Conservation (phyloP, 1,284 basidiomycete species). For the Papiliotrema fonsecae region DNA sequence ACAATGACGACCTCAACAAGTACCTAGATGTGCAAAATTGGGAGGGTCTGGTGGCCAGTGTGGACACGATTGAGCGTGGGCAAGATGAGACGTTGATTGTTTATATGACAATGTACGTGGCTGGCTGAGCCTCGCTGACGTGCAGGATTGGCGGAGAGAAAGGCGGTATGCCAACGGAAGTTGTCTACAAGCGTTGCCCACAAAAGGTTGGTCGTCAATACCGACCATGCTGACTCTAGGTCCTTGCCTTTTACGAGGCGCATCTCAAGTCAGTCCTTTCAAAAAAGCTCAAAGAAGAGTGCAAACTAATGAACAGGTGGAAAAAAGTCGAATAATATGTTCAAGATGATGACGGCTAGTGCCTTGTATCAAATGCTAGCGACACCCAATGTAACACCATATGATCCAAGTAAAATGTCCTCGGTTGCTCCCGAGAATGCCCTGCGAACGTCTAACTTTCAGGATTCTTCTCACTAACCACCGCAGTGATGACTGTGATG, state of each 20-base stretch:
- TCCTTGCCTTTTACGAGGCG: slow-evolving; percentile 44
- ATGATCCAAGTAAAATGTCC: neutral
- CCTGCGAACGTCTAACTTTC: neutral
- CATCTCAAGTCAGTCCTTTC: slow-evolving; percentile 36
- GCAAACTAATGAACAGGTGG: neutral
- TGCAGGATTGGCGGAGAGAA: slow-evolving; percentile 38
- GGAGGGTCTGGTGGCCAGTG: slow-evolving; percentile 36
- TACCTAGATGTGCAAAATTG: slow-evolving; percentile 39
- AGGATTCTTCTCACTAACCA: slow-evolving; percentile 22
- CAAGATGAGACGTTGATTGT: slow-evolving; percentile 26
- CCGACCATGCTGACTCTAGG: slow-evolving; percentile 12
- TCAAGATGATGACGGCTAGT: no score
- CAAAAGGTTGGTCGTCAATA: slow-evolving; percentile 24
- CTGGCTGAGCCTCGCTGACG: neutral
- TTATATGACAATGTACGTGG: slow-evolving; percentile 44
- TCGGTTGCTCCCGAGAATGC: neutral
- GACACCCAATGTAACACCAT: no score
- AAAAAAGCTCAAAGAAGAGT: neutral
- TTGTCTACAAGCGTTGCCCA: slow-evolving; percentile 38
- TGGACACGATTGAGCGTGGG: slow-evolving; percentile 41
- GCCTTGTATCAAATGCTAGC: no score
- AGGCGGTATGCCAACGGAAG: slow-evolving; percentile 19
- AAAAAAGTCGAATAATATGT: neutral
- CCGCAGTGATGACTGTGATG: slow-evolving; percentile 42
- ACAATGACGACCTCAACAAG: slow-evolving; percentile 29